These are phyloP conservation scores for Kuraishia molischiana DNA, from an alignment of 805 yeast species.

Conservation along the genomic window DNA sequence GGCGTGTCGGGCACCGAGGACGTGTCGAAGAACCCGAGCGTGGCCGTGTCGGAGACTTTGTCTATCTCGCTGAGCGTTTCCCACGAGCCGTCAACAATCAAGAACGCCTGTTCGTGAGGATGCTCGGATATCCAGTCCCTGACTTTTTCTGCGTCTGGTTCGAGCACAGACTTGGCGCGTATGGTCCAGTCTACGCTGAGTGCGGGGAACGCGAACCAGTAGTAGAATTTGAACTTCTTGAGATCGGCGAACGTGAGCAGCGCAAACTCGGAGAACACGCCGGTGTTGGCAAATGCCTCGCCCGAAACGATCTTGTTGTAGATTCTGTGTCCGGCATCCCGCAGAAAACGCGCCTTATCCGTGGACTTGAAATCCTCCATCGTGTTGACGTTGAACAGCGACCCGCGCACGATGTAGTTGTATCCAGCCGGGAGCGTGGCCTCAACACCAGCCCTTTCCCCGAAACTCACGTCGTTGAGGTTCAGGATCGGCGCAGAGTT, in stretches of 20 bases:
- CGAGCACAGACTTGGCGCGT: background rate
- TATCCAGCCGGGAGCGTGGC: constrained; percentile 4
- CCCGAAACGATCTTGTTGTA: constrained; percentile 20
- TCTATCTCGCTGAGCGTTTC: constrained; percentile 5
- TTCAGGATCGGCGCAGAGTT: constrained; percentile 21
- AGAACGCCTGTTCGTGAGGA: constrained; percentile 5
- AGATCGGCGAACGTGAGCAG: constrained; percentile 76
- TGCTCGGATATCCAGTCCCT: background rate
- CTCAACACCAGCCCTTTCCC: background rate
- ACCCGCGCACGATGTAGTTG: constrained; percentile 22
- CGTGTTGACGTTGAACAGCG: constrained; percentile 59
- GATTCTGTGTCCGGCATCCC: constrained; percentile 22
- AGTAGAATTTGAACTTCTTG: constrained; percentile 77
- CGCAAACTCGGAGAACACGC: constrained; percentile 30
- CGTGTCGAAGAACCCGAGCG: constrained; percentile 14
- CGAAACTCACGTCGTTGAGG: constrained; percentile 24
- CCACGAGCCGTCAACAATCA: constrained; percentile 3
- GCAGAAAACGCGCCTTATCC: constrained; percentile 54
- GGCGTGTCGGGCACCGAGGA: constrained; percentile 7
- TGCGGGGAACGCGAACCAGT: constrained; percentile 84
- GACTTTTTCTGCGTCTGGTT: background rate
- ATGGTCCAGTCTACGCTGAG: constrained; percentile 42
- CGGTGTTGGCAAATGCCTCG: constrained; percentile 27
- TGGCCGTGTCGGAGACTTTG: background rate
- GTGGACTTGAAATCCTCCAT: constrained; percentile 71